Evolutionary conservation across 2,329 filamentous ascomycete genomes (phyloP).

Genomic region (Aphanocladium album): DNA sequence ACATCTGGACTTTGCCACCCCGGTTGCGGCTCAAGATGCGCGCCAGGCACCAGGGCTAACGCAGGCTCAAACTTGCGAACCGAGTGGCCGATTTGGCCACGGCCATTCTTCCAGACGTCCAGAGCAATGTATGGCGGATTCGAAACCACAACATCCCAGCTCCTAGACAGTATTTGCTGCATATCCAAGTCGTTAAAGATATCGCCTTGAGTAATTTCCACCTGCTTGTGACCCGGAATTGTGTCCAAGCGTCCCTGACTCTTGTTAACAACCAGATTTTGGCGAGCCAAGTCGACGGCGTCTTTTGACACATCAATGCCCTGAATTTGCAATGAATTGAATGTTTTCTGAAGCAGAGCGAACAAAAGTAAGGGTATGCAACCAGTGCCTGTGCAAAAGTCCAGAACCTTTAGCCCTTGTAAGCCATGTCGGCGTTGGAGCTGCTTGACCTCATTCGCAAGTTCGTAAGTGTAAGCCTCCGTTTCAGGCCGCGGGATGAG

Average conservation of each 20-base stretch:
- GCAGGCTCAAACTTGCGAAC: conserved; percentile 79
- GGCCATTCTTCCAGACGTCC: conserved; percentile 32
- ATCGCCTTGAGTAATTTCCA: conserved; percentile 45
- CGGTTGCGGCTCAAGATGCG: conserved; percentile 23
- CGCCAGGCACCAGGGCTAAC: conserved; percentile 64
- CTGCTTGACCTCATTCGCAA: conserved; percentile 42
- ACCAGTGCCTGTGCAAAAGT: conserved; percentile 86
- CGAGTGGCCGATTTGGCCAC: conserved; percentile 55
- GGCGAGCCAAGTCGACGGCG: conserved; percentile 60
- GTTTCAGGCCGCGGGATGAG: conserved; percentile 81
- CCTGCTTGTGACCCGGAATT: conserved; percentile 16
- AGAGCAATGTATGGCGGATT: conserved; percentile 90
- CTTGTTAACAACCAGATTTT: conserved; percentile 56
- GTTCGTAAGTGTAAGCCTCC: conserved; percentile 58
- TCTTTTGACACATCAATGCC: conserved; percentile 68
- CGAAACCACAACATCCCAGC: conserved; percentile 66
- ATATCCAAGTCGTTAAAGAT: conserved; percentile 43
- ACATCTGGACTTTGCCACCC: conserved; percentile 40
- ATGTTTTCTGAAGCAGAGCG: conserved; percentile 46
- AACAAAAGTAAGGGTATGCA: conserved; percentile 80
- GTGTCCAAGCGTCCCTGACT: conserved; percentile 20
- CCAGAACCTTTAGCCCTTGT: conserved; percentile 52
- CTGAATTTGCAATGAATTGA: conserved; percentile 43
- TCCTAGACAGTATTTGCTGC: conserved; percentile 17
- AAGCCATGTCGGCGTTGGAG: neutral